Base-by-base conservation (phyloP, 768 basidiomycete genomes). In the Tricholoma bakamatsutake region DNA sequence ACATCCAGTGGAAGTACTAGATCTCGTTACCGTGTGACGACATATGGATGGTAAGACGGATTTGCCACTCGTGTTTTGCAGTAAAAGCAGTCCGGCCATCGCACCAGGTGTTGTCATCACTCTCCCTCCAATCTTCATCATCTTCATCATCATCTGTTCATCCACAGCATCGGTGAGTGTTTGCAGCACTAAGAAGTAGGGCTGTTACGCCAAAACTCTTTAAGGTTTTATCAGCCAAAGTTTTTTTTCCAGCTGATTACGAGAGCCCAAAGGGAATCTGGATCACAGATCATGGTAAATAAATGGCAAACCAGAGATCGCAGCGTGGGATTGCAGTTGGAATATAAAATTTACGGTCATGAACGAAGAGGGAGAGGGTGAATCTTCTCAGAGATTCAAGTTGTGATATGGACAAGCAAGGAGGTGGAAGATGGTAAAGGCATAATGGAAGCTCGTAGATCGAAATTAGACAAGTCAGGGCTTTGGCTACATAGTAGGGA, bases 401-500 rank as follows among this genome's bases (percentile, higher is more conserved):
- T 65, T 6, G 56, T 62, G 2, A 68, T 62, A 24, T 63, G 53
- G 50, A 67, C 65, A 0, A 72, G 56, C 2, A 62, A 62, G 8
- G 71, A 73, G 1, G 71, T 64, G 1, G 67, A 59, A 2, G 65
- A 65, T 3, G 71, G 73, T 48, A 71, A 54, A n/a, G 74, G 66
- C 12, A 71, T 64, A 18, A 74, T 69, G 7, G 72, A 69, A 3
- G 67, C 74, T 17, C 72, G 67, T 31, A 76, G 62, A 59, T 76
- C 72, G 28, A 69, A 66, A 47, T 63, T 64, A 4, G 60, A 57
- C 35, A 74, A 58, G 3, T 64, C 51, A 1, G 40, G n/a, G 8
- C 60, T 61, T 51, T 62, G 66, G 50, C 69, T 71, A 40, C 15
- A 35, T 37, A 37, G 13, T 37, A 9, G 49, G n/a, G 37, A 30